phyloP scores from a whole-genome alignment of 495 filamentous ascomycete genomes.

The Annulohypoxylon moriforme region DNA sequence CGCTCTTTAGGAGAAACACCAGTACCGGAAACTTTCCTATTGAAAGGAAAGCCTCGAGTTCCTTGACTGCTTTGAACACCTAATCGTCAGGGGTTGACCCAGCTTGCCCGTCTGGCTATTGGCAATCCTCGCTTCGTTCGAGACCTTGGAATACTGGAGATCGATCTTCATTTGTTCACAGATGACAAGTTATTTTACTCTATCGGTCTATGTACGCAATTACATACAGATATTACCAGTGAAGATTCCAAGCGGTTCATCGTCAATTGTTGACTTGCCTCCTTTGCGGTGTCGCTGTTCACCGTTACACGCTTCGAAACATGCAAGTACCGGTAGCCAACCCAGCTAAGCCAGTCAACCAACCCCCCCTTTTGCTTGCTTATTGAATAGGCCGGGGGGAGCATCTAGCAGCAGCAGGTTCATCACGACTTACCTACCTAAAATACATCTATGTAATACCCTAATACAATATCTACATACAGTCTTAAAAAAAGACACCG shows the following conservation, averaged over 20 bases:
- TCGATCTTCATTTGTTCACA: constrained; percentile 18
- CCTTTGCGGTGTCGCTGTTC: constrained; percentile 14
- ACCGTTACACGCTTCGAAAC: constrained; percentile 23
- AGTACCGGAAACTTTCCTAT: constrained; percentile 31
- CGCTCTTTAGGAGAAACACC: constrained; percentile 12
- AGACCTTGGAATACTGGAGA: constrained; percentile 21
- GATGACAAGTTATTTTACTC: neutral
- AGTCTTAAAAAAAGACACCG: constrained; percentile 34
- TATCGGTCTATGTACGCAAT: neutral
- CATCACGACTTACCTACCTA: constrained; percentile 23
- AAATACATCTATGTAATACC: constrained; percentile 4
- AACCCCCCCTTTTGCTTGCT: constrained; percentile 31
- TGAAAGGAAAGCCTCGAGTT: constrained; percentile 32
- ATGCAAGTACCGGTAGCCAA: neutral
- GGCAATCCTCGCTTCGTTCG: constrained; percentile 18
- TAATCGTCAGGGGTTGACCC: constrained; percentile 25
- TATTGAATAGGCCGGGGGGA: constrained; percentile 21
- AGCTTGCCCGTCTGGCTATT: constrained; percentile 19
- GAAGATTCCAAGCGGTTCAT: neutral
- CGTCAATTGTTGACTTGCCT: neutral
- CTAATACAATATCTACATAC: neutral
- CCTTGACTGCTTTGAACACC: constrained; percentile 9
- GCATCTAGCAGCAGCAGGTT: too few relatives aligned
- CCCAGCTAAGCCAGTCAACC: neutral
- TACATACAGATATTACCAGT: neutral